Percentiles rank a stretch among this genome's conserved stretches.
phyloP scores from a whole-genome alignment of 192 early-diverging fungal genomes.

The Gryganskiella cystojenkinii region DNA sequence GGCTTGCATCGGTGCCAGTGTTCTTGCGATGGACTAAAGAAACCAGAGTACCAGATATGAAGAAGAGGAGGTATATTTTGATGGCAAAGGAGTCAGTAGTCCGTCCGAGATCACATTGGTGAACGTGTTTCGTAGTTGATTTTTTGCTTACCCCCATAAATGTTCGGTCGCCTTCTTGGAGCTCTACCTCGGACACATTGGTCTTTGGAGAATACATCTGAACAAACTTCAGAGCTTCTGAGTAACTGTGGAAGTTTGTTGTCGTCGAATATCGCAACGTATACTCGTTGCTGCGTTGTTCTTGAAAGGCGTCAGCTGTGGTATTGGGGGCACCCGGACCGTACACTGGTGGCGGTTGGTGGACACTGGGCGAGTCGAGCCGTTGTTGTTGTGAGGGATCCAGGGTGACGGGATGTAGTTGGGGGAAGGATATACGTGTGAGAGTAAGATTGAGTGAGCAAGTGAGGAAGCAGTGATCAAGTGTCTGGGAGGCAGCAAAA shows the following conservation, averaged over 20 bases:
- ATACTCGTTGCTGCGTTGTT: neutral
- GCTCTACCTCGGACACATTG: conserved; percentile 1
- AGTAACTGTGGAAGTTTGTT: conserved; percentile 9
- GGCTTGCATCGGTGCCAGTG: conserved; percentile 11
- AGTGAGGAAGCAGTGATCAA: neutral
- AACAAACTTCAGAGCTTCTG: conserved; percentile 28
- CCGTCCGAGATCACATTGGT: neutral
- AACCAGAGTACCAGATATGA: neutral
- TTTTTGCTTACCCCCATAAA: conserved; percentile 16
- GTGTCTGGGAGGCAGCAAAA: neutral
- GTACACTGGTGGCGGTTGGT: neutral
- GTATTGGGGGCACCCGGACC: no score
- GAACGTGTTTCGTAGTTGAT: neutral
- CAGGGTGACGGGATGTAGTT: neutral
- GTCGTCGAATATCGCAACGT: neutral
- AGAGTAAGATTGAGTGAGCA: neutral
- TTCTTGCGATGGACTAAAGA: conserved; percentile 6
- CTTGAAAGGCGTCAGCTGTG: no score
- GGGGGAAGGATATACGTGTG: neutral
- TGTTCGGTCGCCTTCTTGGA: neutral
- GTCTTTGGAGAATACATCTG: conserved; percentile 27
- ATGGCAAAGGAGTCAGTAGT: neutral
- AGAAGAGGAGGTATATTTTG: neutral
- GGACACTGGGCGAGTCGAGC: neutral
- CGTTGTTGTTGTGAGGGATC: neutral